phyloP scores from a whole-genome alignment of 2,329 filamentous ascomycete genomes.

The Helotiales sp. region DNA sequence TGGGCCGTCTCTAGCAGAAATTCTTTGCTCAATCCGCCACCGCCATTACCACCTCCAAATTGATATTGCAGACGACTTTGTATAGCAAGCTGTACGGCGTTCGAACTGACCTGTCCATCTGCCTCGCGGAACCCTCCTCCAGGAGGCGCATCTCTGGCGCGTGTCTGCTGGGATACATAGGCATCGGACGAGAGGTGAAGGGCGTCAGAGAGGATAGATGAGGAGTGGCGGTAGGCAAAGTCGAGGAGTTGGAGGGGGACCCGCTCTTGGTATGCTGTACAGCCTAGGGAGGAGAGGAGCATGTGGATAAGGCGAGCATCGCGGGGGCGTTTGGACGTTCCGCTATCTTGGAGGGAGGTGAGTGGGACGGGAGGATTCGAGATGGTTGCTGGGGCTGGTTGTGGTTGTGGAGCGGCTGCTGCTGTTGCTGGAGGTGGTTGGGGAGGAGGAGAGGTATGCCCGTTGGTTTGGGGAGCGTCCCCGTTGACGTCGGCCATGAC shows the following conservation, averaged over 20 bases:
- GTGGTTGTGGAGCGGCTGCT: too few species aligned
- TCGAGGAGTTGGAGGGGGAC: conserved; percentile 84
- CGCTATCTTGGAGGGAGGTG: conserved; percentile 42
- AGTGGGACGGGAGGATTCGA: conserved; percentile 40
- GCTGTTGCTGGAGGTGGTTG: conserved; percentile 23
- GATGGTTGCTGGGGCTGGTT: conserved; percentile 19
- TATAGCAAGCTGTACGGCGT: conserved; percentile 75
- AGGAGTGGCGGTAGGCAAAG: conserved; percentile 84
- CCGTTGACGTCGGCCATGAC: conserved; percentile 43
- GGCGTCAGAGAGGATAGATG: conserved; percentile 71
- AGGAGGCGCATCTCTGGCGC: conserved; percentile 42
- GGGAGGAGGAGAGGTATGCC: conserved; percentile 46
- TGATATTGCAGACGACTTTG: conserved; percentile 70
- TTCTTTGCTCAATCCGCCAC: conserved; percentile 70
- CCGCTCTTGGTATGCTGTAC: conserved; percentile 79
- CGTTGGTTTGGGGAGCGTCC: conserved; percentile 57
- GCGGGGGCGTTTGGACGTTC: conserved; percentile 63
- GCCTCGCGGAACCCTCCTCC: conserved; percentile 40
- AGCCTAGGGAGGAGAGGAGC: conserved; percentile 77
- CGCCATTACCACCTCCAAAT: conserved; percentile 60
- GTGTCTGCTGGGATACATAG: conserved; percentile 54
- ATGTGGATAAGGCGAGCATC: conserved; percentile 82
- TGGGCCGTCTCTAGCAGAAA: conserved; percentile 77
- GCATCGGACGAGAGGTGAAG: conserved; percentile 72
- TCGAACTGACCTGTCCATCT: conserved; percentile 58